Evolutionary conservation across 139 green algal genomes (phyloP).

Genomic region (Volvox africanus): DNA sequence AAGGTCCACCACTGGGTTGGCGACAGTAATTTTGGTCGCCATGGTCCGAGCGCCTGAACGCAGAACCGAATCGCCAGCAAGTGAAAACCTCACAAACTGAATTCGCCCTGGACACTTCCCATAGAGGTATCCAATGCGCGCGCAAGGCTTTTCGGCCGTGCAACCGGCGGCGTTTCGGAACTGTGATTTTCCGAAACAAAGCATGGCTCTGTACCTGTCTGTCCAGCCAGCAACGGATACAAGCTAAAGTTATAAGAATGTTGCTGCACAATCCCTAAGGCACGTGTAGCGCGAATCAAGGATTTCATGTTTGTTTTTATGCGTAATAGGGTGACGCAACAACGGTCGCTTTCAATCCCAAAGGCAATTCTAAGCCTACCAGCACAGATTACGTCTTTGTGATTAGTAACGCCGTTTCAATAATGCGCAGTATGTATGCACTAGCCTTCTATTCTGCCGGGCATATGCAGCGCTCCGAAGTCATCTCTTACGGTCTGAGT

Average conservation of each 20-base stretch:
- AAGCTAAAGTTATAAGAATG: not conserved
- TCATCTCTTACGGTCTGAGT: too few relatives aligned
- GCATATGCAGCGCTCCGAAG: too few relatives aligned
- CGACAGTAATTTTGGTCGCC: slow-evolving; percentile 21
- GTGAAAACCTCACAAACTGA: not conserved
- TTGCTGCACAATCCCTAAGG: not conserved
- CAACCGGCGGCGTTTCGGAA: slow-evolving; percentile 6
- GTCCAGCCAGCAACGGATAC: not conserved
- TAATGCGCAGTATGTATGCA: too few relatives aligned
- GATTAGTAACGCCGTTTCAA: too few relatives aligned
- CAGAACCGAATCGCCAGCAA: not conserved
- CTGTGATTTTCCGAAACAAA: not conserved
- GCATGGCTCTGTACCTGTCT: slow-evolving; percentile 1
- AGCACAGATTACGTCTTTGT: too few relatives aligned
- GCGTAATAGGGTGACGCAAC: not conserved
- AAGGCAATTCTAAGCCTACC: not conserved
- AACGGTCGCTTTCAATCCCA: not conserved
- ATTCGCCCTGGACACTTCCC: not conserved
- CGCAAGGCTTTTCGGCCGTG: not conserved
- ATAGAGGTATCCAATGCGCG: not conserved
- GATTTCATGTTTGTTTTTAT: not conserved
- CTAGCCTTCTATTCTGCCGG: too few relatives aligned
- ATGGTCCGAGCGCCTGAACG: slow-evolving; percentile 12
- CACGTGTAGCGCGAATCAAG: slow-evolving; percentile 5
- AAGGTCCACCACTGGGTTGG: slow-evolving; percentile 87